Evolutionary conservation across 2,329 filamentous ascomycete species (phyloP).

Genomic region (Helminthosporium solani): DNA sequence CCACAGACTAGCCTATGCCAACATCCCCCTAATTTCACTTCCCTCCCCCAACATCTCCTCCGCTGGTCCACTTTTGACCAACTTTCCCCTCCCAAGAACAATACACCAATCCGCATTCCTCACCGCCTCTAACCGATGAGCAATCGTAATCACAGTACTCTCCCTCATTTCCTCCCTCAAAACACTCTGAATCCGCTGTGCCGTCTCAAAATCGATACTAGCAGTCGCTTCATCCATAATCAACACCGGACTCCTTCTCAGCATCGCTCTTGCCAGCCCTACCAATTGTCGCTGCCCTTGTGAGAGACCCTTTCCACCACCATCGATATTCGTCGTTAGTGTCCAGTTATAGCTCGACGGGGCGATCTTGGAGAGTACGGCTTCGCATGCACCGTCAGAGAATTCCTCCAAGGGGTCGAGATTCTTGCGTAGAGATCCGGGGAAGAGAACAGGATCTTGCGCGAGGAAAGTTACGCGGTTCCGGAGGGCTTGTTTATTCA

Average conservation of each 20-base stretch:
- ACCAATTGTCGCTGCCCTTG: conserved; percentile 68
- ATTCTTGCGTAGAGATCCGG: conserved; percentile 61
- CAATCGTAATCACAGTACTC: conserved; percentile 65
- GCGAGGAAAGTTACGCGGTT: conserved; percentile 66
- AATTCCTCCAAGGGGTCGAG: conserved; percentile 63
- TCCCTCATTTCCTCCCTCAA: conserved; percentile 57
- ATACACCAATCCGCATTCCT: conserved; percentile 58
- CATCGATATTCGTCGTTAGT: conserved; percentile 58
- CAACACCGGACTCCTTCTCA: conserved; percentile 61
- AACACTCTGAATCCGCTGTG: conserved; percentile 56
- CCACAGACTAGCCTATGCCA: conserved; percentile 18
- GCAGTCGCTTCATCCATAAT: conserved; percentile 68
- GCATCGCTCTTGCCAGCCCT: conserved; percentile 62
- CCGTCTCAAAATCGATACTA: conserved; percentile 64
- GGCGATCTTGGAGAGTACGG: conserved; percentile 57
- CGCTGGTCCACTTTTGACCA: conserved; percentile 42
- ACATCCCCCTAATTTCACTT: conserved; percentile 35
- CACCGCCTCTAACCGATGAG: conserved; percentile 64
- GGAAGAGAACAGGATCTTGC: conserved; percentile 67
- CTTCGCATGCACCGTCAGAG: conserved; percentile 55
- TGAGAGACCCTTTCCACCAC: conserved; percentile 61
- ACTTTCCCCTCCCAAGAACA: conserved; percentile 54
- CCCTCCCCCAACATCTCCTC: conserved; percentile 39
- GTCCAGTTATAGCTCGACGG: conserved; percentile 55
- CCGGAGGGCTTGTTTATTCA: conserved; percentile 61